phyloP scores from a whole-genome alignment of 306 rosid genomes.

The Clitoria ternatea region DNA sequence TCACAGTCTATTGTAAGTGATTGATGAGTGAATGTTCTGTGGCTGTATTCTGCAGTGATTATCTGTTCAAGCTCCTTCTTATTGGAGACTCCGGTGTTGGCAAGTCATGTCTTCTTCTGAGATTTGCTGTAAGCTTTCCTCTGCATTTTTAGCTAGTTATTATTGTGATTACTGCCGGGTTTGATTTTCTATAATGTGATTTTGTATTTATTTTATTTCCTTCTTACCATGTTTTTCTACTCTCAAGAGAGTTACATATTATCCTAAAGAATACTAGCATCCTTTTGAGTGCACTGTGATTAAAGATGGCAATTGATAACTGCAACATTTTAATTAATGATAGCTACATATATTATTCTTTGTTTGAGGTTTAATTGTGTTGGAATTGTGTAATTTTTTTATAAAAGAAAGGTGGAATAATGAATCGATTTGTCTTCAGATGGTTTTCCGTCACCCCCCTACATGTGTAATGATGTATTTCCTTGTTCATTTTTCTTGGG shows the following conservation, averaged over 20 bases:
- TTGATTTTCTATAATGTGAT: neutral
- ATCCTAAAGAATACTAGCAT: neutral
- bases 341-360: neutral
- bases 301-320: neutral
- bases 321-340: neutral
- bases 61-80: constrained; percentile 91
- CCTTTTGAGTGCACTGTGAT: neutral
- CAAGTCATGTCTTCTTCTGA: constrained; percentile 88
- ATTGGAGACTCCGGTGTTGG: constrained; percentile 99
- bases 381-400: neutral
- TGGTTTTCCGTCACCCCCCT: too few relatives aligned
- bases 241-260: neutral
- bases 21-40: neutral
- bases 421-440: too few relatives aligned
- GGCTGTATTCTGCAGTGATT: constrained; percentile 56
- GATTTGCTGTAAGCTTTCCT: constrained; percentile 79
- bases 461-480: too few relatives aligned
- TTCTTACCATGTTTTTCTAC: neutral
- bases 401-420: neutral
- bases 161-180: neutral
- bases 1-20: neutral
- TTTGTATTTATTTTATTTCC: neutral
- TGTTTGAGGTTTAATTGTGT: neutral
- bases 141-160: neutral
- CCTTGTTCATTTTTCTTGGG: too few relatives aligned